phyloP scores from a whole-genome alignment of 805 yeast genomes.

The Teunomyces atbi region DNA sequence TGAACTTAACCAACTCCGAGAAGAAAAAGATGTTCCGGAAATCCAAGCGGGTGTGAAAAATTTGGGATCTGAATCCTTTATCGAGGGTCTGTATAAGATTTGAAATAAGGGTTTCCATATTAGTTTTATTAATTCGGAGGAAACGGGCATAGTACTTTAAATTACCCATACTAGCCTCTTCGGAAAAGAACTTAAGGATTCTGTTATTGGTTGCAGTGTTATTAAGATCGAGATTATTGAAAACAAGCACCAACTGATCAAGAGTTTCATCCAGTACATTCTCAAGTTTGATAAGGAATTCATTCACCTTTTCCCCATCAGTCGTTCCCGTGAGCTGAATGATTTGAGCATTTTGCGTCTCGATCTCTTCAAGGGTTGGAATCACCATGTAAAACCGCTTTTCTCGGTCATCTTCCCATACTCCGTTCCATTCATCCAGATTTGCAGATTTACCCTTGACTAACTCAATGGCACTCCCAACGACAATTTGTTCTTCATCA shows the following conservation, averaged over 20 bases:
- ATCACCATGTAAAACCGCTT: slow-evolving; percentile 60
- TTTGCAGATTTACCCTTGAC: slow-evolving; percentile 20
- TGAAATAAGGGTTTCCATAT: slow-evolving; percentile 49
- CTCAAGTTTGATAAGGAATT: slow-evolving; percentile 44
- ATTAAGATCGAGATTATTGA: slow-evolving; percentile 52
- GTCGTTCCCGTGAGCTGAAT: slow-evolving; percentile 8
- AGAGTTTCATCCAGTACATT: slow-evolving; percentile 46
- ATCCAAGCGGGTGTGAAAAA: slow-evolving; percentile 50
- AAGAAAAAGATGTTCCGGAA: slow-evolving; percentile 62
- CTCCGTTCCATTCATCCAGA: slow-evolving; percentile 24
- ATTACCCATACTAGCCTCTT: slow-evolving; percentile 45
- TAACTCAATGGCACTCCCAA: slow-evolving; percentile 16
- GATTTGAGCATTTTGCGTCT: slow-evolving; percentile 15
- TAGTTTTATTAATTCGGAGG: slow-evolving; percentile 54
- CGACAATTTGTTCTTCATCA: slow-evolving; percentile 10
- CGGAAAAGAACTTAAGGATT: slow-evolving; percentile 54
- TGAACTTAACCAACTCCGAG: slow-evolving; percentile 74
- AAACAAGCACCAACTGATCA: slow-evolving; percentile 46
- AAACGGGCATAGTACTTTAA: slow-evolving; percentile 61
- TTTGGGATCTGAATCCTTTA: slow-evolving; percentile 57
- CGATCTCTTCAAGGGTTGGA: slow-evolving; percentile 39
- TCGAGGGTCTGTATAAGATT: slow-evolving; percentile 58
- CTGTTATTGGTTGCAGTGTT: slow-evolving; percentile 73
- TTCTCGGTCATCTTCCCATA: slow-evolving; percentile 70
- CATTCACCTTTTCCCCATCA: slow-evolving; percentile 41